A percentile compares a stretch with the other conserved stretches of the same genome.
Evolutionary conservation across 2,329 filamentous ascomycete species (phyloP).

Genomic region (Trichoderma arundinaceum): DNA sequence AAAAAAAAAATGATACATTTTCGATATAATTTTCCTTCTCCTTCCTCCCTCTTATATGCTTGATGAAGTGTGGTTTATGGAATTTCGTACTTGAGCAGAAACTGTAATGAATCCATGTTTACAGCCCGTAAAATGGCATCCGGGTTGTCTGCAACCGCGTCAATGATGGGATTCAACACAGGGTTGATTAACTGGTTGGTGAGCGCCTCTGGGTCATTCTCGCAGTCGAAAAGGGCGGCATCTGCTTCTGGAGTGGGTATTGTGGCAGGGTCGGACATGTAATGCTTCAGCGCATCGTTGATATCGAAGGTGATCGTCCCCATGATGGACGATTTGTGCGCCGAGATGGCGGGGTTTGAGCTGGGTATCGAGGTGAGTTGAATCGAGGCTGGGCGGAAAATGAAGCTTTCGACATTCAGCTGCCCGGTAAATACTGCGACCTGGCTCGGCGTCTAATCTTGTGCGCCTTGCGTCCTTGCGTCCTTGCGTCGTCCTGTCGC

Average conservation of each 20-base stretch:
- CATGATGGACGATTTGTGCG: slow-evolving; percentile 54
- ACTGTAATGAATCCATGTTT: slow-evolving; percentile 91
- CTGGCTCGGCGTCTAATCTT: slow-evolving; percentile 1
- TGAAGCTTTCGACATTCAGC: background rate
- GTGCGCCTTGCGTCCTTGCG: slow-evolving; percentile 4
- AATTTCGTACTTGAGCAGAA: slow-evolving; percentile 89
- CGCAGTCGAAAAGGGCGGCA: slow-evolving; percentile 82
- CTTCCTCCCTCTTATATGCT: background rate
- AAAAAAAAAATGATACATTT: too few species aligned
- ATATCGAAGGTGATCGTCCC: slow-evolving; percentile 89
- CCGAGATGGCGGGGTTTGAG: slow-evolving; percentile 32
- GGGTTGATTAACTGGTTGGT: slow-evolving; percentile 80
- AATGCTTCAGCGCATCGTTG: slow-evolving; percentile 94
- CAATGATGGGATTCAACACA: slow-evolving; percentile 88
- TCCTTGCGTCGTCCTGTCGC: background rate
- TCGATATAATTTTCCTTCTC: background rate
- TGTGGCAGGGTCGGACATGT: slow-evolving; percentile 87
- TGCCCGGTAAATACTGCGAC: background rate
- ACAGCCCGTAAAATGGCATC: slow-evolving; percentile 81
- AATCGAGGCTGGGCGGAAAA: background rate
- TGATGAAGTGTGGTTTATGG: slow-evolving; percentile 40
- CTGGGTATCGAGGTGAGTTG: background rate
- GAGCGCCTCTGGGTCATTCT: slow-evolving; percentile 85
- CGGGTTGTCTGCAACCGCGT: slow-evolving; percentile 88
- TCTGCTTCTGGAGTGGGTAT: slow-evolving; percentile 89